Conservation (phyloP, 768 basidiomycete genomes). For the Obba rivulosa region DNA sequence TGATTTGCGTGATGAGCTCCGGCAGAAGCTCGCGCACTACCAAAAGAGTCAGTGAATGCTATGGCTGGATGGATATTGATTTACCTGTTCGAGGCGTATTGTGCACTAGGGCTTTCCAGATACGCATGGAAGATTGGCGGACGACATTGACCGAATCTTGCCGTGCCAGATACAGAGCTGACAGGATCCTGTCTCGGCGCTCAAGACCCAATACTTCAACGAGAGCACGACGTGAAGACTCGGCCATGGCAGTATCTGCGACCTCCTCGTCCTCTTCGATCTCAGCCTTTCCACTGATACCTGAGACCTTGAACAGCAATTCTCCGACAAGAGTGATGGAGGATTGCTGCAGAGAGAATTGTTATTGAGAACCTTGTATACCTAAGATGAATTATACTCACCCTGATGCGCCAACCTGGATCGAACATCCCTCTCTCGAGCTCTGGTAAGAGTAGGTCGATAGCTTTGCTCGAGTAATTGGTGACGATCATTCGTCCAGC, state of each 20-base stretch:
- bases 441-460: conserved; percentile 91
- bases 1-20: conserved; percentile 72
- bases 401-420: conserved; percentile 89
- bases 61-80: conserved; percentile 9
- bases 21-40: conserved; percentile 86
- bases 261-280: conserved; percentile 75
- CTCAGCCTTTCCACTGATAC: conserved; percentile 85
- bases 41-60: conserved; percentile 6
- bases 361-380: background rate
- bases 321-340: conserved; percentile 96
- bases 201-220: conserved; percentile 85
- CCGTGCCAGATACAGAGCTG: conserved; percentile 86
- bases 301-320: conserved; percentile 92
- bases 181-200: conserved; percentile 85
- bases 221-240: conserved; percentile 80
- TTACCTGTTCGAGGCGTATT: conserved; percentile 89
- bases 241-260: conserved; percentile 60
- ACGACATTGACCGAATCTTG: conserved; percentile 90
- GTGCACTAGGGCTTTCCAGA: conserved; percentile 97
- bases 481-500: conserved; percentile 98
- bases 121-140: conserved; percentile 86
- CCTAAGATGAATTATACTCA: conserved; percentile 29
- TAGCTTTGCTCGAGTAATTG: conserved; percentile 88
- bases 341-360: conserved; percentile 59
- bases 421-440: conserved; percentile 95